phyloP scores from a whole-genome alignment of 106 monocot genomes.

The Phalaenopsis equestris region DNA sequence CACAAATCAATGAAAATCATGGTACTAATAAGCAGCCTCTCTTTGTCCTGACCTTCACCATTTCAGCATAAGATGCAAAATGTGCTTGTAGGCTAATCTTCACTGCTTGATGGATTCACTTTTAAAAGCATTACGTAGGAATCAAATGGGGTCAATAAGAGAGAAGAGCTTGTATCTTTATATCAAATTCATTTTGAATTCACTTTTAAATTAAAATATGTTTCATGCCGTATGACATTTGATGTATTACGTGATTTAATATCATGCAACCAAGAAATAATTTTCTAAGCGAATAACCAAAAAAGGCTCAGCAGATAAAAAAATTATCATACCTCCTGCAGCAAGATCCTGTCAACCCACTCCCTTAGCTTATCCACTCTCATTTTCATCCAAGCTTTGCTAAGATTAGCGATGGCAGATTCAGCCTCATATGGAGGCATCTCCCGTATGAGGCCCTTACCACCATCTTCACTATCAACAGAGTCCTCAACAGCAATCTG shows the following conservation, averaged over 20 bases:
- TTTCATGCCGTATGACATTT: not conserved
- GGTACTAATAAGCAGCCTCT: too few relatives aligned
- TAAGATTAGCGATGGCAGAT: constrained; percentile 65
- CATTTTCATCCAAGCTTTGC: constrained; percentile 67
- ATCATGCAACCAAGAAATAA: not conserved
- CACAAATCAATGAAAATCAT: too few relatives aligned
- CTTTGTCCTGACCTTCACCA: too few relatives aligned
- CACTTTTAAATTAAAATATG: not conserved
- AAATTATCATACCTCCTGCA: constrained; percentile 63
- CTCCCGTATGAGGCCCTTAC: constrained; percentile 82
- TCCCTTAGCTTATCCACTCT: constrained; percentile 69
- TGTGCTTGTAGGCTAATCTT: too few relatives aligned
- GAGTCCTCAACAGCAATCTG: constrained; percentile 89
- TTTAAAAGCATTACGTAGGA: not conserved
- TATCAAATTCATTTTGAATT: not conserved
- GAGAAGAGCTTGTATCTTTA: not conserved
- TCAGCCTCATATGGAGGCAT: constrained; percentile 98
- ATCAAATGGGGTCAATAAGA: not conserved
- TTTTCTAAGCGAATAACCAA: not conserved
- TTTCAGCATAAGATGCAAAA: too few relatives aligned
- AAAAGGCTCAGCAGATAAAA: not conserved
- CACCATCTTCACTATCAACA: constrained; percentile 99
- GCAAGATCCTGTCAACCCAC: constrained; percentile 78
- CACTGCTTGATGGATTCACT: not conserved
- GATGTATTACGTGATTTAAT: not conserved